Conservation (phyloP, 148 eudicot species). For the Fagopyrum homotropicum region DNA sequence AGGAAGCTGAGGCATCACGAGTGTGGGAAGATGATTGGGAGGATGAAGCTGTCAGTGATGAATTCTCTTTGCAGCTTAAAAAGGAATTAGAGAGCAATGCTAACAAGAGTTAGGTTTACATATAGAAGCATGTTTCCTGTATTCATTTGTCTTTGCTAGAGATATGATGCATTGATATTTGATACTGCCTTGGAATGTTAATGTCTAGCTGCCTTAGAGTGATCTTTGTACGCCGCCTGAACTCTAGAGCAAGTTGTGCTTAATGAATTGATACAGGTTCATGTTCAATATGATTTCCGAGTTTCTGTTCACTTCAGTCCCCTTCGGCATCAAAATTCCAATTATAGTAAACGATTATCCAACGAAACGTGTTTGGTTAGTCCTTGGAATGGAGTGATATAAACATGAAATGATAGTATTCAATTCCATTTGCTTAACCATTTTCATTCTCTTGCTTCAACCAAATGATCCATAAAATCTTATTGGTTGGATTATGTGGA, state of each 20-base stretch:
- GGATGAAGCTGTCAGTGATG: conserved; percentile 12
- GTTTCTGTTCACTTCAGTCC: neutral
- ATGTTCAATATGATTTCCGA: neutral
- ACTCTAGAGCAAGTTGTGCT: neutral
- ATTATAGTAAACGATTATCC: no score
- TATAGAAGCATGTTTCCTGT: neutral
- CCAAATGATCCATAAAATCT: no score
- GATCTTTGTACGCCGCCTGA: neutral
- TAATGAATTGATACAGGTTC: neutral
- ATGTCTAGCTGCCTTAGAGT: no score
- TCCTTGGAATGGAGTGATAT: no score
- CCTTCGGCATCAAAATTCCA: no score
- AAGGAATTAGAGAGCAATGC: conserved; percentile 16
- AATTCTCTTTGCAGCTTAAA: conserved; percentile 13
- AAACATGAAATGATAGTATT: no score
- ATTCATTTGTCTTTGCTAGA: neutral
- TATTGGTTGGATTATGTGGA: no score
- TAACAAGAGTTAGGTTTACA: neutral
- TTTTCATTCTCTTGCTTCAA: no score
- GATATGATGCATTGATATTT: neutral
- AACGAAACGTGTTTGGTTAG: no score
- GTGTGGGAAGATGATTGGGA: conserved; percentile 11
- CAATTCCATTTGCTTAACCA: no score
- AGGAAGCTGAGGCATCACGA: conserved; percentile 5
- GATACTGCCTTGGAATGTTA: no score